Percentiles rank a stretch among this genome's conserved stretches.
Conservation (phyloP, 345 rosid genomes). For the Eucalyptus regnans region DNA sequence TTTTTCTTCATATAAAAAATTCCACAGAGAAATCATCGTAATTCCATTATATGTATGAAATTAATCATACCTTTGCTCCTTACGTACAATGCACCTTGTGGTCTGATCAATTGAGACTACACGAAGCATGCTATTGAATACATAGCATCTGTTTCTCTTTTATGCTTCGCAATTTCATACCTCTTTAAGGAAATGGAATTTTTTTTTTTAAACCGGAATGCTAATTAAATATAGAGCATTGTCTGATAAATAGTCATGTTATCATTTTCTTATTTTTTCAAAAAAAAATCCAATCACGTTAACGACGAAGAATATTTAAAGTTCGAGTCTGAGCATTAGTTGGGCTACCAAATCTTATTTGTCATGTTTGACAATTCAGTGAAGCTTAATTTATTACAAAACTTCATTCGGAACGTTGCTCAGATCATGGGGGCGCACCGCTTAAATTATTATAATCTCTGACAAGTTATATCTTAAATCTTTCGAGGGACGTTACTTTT, state of each 20-base stretch:
- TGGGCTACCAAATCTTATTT: neutral
- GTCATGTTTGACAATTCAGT: no score
- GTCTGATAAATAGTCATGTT: neutral
- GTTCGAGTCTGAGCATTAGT: neutral
- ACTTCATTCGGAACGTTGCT: no score
- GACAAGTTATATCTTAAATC: no score
- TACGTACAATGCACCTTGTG: neutral
- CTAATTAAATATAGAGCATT: neutral
- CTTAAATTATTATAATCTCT: no score
- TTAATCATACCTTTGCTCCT: neutral
- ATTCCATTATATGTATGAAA: neutral
- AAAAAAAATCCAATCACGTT: neutral
- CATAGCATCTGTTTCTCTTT: neutral
- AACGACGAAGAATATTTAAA: no score
- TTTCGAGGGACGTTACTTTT: no score
- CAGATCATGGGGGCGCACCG: no score
- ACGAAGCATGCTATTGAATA: neutral
- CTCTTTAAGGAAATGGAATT: neutral
- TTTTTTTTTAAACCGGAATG: no score
- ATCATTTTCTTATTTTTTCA: neutral
- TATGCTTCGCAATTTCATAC: neutral
- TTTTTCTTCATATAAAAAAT: neutral
- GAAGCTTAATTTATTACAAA: no score
- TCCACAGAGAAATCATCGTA: neutral
- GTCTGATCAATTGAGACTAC: neutral